Evolutionary conservation across 2,329 filamentous ascomycete species (phyloP), one percentile per base, ranked within the genome.

Genomic region (Fusarium sarcochroum): DNA sequence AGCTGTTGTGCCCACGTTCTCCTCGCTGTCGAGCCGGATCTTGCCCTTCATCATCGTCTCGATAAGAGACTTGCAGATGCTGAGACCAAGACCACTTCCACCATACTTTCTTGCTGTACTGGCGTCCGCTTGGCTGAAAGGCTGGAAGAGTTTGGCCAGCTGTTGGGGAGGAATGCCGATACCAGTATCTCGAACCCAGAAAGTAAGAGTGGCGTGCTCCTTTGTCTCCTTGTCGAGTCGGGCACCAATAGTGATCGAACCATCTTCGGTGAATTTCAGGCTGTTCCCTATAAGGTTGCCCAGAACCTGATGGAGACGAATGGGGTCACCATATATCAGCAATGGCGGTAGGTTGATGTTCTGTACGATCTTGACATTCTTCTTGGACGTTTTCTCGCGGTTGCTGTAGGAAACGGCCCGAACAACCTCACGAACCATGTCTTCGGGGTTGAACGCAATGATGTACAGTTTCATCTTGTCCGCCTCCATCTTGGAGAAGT

Each of bases 21-120:
- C 89, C 40, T 88, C 85, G 67, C 92, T 96, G 64, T 96, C 91
- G 2, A 98, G 86, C 80, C 90, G 90, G 63, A 98, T 97, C 63
- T 87, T 89, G 41, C 94, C 94, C 64, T 93, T 90, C 87, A 98
- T 94, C 80, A 97, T 94, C 20, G 92, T 93, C 80, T 97, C 93
- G 65, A 98, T 94, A 42, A 98, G 89, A 1, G 93, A 94, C 80
- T 97, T 97, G 86, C 94, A 97, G 69, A 98, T 98, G 75, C 93
- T 97, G 42, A 98, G 85, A 3, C 94, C 94, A 4, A 98, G 88
- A 23, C 94, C 94, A 70, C 93, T 97, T 42, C 94, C 94, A 40
- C 94, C 94, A 72, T 97, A 98, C 76, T 94, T 96, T 52, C 94
- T 86, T 54, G 94, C 93, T 4, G 94, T 97, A 71, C 93, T 96